A percentile compares a stretch with the other conserved stretches of the same genome.
These are phyloP conservation scores for Metroxylon sagu DNA, from an alignment of 176 grass and related monocot genomes.

Conservation along the genomic window DNA sequence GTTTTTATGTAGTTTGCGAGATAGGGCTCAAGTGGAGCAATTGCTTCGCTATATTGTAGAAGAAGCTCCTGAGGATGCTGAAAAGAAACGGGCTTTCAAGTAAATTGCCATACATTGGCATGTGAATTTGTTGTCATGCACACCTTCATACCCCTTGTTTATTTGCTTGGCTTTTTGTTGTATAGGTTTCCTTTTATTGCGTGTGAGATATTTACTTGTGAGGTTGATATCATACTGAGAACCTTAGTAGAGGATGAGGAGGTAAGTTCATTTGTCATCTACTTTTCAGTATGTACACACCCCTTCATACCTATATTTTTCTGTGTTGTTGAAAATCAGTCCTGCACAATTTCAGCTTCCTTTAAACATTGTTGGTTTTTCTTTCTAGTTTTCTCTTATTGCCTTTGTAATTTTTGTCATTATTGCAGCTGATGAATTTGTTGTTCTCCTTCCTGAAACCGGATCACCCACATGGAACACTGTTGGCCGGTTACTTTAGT, in stretches of 20 bases:
- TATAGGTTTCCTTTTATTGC: conserved; percentile 98
- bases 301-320: background rate
- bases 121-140: background rate
- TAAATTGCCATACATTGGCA: conserved; percentile 14
- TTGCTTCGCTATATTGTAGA: conserved; percentile 80
- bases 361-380: conserved; percentile 10
- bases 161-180: conserved; percentile 8
- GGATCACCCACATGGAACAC: conserved; percentile 53
- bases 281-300: background rate
- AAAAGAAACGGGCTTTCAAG: conserved; percentile 87
- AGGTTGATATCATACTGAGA: conserved; percentile 94
- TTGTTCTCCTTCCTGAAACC: conserved; percentile 91
- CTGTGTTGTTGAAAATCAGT: background rate
- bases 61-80: conserved; percentile 67
- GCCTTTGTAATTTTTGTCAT: conserved; percentile 16
- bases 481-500: conserved; percentile 83
- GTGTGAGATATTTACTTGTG: conserved; percentile 98
- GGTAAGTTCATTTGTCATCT: conserved; percentile 28
- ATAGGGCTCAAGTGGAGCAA: conserved; percentile 72
- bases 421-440: conserved; percentile 75
- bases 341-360: background rate
- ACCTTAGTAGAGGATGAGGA: conserved; percentile 91
- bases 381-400: background rate
- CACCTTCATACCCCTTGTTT: conserved; percentile 6
- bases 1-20: conserved; percentile 50